These are phyloP conservation scores for Cladophialophora chaetospira DNA, from an alignment of 2,329 filamentous ascomycete genomes.

Conservation along the genomic window DNA sequence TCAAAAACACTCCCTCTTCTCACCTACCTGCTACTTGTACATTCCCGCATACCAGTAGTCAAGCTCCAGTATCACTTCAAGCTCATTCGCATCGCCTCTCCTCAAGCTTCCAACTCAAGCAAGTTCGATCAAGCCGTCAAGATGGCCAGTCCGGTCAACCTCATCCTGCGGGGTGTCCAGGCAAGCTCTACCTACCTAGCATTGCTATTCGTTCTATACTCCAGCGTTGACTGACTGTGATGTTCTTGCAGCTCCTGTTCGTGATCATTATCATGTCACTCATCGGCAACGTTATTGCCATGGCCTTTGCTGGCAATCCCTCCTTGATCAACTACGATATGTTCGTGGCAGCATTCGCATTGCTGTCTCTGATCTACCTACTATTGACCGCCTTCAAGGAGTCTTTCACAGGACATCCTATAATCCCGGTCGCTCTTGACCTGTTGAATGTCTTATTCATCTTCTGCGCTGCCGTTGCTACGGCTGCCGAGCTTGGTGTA, in stretches of 20 bases:
- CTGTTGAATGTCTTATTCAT: constrained; percentile 52
- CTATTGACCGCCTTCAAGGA: constrained; percentile 46
- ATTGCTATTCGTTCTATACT: not conserved
- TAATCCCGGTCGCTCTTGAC: constrained; percentile 49
- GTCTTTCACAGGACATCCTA: constrained; percentile 45
- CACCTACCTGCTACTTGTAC: constrained; percentile 1
- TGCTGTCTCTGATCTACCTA: constrained; percentile 53
- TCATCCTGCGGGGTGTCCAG: constrained; percentile 46
- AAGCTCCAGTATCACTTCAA: not conserved
- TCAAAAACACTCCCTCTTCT: not conserved
- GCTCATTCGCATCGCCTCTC: not conserved
- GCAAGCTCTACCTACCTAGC: constrained; percentile 35
- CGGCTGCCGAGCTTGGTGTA: constrained; percentile 49
- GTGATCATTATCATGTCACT: constrained; percentile 63
- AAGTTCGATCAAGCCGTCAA: constrained; percentile 24
- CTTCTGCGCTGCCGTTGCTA: constrained; percentile 50
- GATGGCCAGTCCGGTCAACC: constrained; percentile 45
- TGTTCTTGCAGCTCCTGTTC: constrained; percentile 56
- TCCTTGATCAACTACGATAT: constrained; percentile 59
- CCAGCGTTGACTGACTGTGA: constrained; percentile 17
- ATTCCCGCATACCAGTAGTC: constrained; percentile 5
- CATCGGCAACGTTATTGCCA: constrained; percentile 63
- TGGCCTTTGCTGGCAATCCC: constrained; percentile 55
- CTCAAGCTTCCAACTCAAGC: not conserved
- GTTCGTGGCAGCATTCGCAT: constrained; percentile 51